A percentile compares a stretch with the other conserved stretches of the same genome.
Conservation (phyloP, 805 yeast species). For the Candida namnaoensis region DNA sequence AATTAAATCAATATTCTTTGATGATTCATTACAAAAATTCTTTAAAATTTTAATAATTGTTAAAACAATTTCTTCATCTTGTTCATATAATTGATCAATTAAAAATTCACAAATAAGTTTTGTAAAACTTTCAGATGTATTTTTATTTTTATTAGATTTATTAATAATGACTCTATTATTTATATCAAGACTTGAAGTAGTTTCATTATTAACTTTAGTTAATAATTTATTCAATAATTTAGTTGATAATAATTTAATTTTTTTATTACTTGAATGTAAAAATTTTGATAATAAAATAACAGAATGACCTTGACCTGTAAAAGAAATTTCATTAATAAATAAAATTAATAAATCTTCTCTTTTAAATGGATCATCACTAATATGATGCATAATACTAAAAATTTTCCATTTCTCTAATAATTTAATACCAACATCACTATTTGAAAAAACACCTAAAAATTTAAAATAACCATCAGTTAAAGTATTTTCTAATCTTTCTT, state of each 20-base stretch:
- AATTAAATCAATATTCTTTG: constrained; percentile 38
- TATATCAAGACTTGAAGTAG: too few species aligned
- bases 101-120: constrained; percentile 29
- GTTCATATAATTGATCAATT: constrained; percentile 65
- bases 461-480: constrained; percentile 70
- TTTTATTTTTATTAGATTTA: too few species aligned
- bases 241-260: constrained; percentile 51
- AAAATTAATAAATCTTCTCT: constrained; percentile 49
- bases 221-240: constrained; percentile 36
- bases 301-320: constrained; percentile 53
- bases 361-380: constrained; percentile 43
- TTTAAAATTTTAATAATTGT: constrained; percentile 48
- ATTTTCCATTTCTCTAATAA: constrained; percentile 78
- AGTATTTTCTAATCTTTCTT: constrained; percentile 49
- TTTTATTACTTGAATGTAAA: constrained; percentile 42
- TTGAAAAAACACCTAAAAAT: constrained; percentile 66
- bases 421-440: constrained; percentile 50
- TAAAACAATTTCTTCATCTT: constrained; percentile 43
- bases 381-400: constrained; percentile 70
- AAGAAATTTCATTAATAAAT: constrained; percentile 56
- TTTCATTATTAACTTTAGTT: constrained; percentile 12
- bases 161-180: too few species aligned
- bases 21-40: constrained; percentile 43
- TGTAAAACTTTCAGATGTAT: too few species aligned
- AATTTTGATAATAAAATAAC: constrained; percentile 60